These are phyloP conservation scores for Acacia crassicarpa DNA, from an alignment of 306 rosid genomes.

Conservation along the genomic window DNA sequence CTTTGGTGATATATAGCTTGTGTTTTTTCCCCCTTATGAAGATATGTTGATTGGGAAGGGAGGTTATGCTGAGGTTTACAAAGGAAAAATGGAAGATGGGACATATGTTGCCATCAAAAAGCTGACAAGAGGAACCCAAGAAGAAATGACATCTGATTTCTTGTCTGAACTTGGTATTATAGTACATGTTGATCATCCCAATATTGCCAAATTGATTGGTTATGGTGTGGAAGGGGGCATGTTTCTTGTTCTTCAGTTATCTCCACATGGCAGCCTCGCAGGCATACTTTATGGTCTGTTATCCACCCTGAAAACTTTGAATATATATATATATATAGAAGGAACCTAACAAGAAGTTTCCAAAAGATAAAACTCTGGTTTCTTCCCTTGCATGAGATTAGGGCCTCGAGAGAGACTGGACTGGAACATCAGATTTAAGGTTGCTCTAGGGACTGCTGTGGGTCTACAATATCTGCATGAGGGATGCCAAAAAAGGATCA, in stretches of 20 bases:
- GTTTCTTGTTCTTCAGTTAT: constrained; percentile 93
- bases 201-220: constrained; percentile 87
- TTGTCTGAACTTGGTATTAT: constrained; percentile 96
- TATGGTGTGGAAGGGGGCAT: constrained; percentile 99
- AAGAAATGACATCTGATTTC: constrained; percentile 97
- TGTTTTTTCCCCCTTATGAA: constrained; percentile 33
- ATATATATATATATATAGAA: not conserved
- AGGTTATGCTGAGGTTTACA: constrained; percentile 95
- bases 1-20: constrained; percentile 28
- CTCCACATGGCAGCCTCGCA: constrained; percentile 92
- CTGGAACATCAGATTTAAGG: constrained; percentile 72
- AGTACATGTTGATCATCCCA: constrained; percentile 96
- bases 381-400: constrained; percentile 29
- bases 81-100: constrained; percentile 77
- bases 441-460: constrained; percentile 83
- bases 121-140: constrained; percentile 75
- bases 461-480: constrained; percentile 92
- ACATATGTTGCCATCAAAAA: constrained; percentile 76
- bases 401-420: constrained; percentile 81
- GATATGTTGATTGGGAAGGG: constrained; percentile 94
- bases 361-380: constrained; percentile 1
- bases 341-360: constrained; percentile 11
- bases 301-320: constrained; percentile 14
- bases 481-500: constrained; percentile 93
- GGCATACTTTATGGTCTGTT: constrained; percentile 84